phyloP scores from a whole-genome alignment of 257 asterid species.

The Marsdenia floribunda region DNA sequence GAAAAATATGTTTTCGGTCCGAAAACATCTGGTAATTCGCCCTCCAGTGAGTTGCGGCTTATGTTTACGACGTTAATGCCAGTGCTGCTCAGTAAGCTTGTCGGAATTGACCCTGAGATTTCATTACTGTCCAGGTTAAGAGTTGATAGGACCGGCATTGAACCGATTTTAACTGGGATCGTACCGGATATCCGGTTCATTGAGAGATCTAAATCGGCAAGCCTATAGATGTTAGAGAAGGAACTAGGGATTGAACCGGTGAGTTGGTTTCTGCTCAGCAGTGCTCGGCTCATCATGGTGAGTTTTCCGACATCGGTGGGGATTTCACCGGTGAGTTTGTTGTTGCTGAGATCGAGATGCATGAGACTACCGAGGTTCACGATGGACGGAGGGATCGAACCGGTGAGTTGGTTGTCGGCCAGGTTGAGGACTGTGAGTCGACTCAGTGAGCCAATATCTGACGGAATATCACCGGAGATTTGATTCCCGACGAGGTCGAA shows the following conservation, averaged over 20 bases:
- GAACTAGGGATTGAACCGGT: slow-evolving; percentile 75
- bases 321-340: slow-evolving; percentile 55
- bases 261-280: slow-evolving; percentile 63
- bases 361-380: slow-evolving; percentile 56
- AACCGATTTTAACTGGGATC: slow-evolving; percentile 64
- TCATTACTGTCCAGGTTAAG: slow-evolving; percentile 61
- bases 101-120: slow-evolving; percentile 58
- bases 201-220: slow-evolving; percentile 81
- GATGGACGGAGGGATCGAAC: slow-evolving; percentile 54
- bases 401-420: slow-evolving; percentile 80
- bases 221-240: slow-evolving; percentile 40
- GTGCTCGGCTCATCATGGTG: slow-evolving; percentile 83
- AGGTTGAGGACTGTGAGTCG: slow-evolving; percentile 68
- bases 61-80: slow-evolving; percentile 70
- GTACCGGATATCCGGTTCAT: slow-evolving; percentile 60
- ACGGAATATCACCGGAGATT: slow-evolving; percentile 69
- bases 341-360: slow-evolving; percentile 81
- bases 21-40: slow-evolving; percentile 69
- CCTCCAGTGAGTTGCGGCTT: slow-evolving; percentile 65
- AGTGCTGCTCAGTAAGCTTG: slow-evolving; percentile 41
- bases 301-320: slow-evolving; percentile 72
- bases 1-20: slow-evolving; percentile 61
- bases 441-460: slow-evolving; percentile 55
- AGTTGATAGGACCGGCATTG: slow-evolving; percentile 89
- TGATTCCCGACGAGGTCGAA: slow-evolving; percentile 81